These are phyloP conservation scores for Lactarius hengduanensis DNA, from an alignment of 768 basidiomycete species.

Conservation along the genomic window DNA sequence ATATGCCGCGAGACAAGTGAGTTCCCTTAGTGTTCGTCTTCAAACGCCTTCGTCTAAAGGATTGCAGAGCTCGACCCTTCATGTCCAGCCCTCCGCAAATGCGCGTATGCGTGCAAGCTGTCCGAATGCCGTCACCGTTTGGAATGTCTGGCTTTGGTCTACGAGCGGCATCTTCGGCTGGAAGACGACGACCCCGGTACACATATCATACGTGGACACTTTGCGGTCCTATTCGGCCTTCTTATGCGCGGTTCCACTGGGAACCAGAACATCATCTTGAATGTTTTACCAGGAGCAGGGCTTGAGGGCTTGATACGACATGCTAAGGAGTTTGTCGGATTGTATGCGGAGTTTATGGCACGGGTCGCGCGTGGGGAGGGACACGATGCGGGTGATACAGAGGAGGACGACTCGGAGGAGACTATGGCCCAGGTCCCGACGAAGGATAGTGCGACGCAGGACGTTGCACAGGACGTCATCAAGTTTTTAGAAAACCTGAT, in stretches of 20 bases:
- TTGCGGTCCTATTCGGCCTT: slow-evolving; percentile 69
- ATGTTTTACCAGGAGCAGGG: slow-evolving; percentile 39
- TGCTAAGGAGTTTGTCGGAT: slow-evolving; percentile 42
- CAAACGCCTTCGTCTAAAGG: slow-evolving; percentile 8
- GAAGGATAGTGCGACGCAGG: slow-evolving; percentile 32
- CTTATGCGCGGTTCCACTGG: slow-evolving; percentile 38
- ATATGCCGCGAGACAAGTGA: slow-evolving; percentile 50
- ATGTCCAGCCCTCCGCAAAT: slow-evolving; percentile 52
- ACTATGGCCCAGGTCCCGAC: slow-evolving; percentile 7
- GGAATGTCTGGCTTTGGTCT: slow-evolving; percentile 51
- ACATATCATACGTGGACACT: slow-evolving; percentile 64
- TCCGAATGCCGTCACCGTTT: slow-evolving; percentile 44
- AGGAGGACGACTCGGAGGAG: slow-evolving; percentile 23
- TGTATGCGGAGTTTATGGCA: slow-evolving; percentile 41
- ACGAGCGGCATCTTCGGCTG: slow-evolving; percentile 40
- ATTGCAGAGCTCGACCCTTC: slow-evolving; percentile 48
- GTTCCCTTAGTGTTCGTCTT: slow-evolving; percentile 31
- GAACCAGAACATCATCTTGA: slow-evolving; percentile 38
- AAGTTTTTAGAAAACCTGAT: slow-evolving; percentile 48
- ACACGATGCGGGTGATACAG: slow-evolving; percentile 22
- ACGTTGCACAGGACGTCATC: slow-evolving; percentile 45
- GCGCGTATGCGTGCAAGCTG: slow-evolving; percentile 57
- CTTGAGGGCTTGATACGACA: slow-evolving; percentile 38
- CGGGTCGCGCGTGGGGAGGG: slow-evolving; percentile 30
- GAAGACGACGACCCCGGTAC: slow-evolving; percentile 34